Evolutionary conservation across 345 rosid genomes (phyloP).

Genomic region (Aurinia saxatilis): DNA sequence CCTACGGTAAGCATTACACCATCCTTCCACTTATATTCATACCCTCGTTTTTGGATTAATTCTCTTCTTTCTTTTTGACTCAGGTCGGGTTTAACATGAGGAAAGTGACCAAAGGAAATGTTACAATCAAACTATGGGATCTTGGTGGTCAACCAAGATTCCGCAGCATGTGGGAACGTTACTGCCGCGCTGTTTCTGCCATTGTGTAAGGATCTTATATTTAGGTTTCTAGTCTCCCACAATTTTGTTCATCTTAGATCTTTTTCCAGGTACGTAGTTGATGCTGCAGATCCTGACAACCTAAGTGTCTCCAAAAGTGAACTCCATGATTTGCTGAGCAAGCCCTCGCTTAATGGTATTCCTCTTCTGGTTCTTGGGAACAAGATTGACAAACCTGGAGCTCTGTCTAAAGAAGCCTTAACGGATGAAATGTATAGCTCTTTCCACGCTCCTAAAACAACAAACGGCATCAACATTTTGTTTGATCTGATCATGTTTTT

Average conservation of each 20-base stretch:
- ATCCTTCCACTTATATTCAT: too few relatives aligned
- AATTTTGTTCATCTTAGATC: neutral
- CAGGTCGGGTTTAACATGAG: constrained; percentile 91
- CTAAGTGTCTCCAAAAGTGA: constrained; percentile 53
- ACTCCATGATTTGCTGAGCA: constrained; percentile 66
- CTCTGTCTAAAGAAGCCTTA: constrained; percentile 48
- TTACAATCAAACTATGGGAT: constrained; percentile 85
- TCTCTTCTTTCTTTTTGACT: neutral
- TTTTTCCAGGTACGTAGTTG: constrained; percentile 54
- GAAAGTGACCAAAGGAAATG: constrained; percentile 80
- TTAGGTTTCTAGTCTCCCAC: neutral
- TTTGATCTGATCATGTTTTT: neutral
- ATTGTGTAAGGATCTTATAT: constrained; percentile 38
- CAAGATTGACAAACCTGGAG: constrained; percentile 67
- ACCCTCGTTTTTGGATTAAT: neutral
- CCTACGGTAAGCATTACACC: constrained; percentile 48
- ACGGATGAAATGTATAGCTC: constrained; percentile 47
- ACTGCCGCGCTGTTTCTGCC: constrained; percentile 70
- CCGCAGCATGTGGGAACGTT: constrained; percentile 80
- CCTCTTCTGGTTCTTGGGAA: constrained; percentile 66
- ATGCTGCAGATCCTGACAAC: constrained; percentile 64
- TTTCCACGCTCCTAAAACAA: neutral
- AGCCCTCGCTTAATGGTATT: constrained; percentile 53
- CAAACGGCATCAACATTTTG: neutral
- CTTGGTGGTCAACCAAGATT: constrained; percentile 77